These are phyloP conservation scores for Mycosphaerella arachidis DNA, from an alignment of 2,329 filamentous ascomycete genomes.

Conservation along the genomic window DNA sequence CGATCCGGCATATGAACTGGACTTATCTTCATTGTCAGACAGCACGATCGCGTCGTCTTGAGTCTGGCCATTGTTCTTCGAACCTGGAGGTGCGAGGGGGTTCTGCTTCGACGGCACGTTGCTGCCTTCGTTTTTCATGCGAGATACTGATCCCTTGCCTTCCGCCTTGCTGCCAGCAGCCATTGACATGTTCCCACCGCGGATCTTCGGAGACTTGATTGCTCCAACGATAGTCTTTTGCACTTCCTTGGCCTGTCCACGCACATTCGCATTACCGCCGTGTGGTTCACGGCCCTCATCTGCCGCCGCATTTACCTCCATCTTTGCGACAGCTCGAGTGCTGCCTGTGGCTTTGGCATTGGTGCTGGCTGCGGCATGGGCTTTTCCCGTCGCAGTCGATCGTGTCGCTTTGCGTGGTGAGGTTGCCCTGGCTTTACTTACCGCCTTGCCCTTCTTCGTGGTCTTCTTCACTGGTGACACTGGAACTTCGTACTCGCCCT, in stretches of 20 bases:
- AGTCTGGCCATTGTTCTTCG: background rate
- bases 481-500: background rate
- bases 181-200: background rate
- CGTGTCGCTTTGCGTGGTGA: background rate
- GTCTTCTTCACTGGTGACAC: background rate
- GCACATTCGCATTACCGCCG: background rate
- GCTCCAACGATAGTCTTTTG: background rate
- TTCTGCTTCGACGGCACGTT: background rate
- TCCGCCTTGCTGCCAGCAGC: background rate
- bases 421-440: background rate
- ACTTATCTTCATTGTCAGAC: slow-evolving; percentile 4
- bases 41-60: slow-evolving; percentile 7
- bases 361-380: background rate
- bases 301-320: background rate
- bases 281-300: background rate
- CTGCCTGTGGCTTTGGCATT: background rate
- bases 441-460: background rate
- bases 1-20: background rate
- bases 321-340: background rate
- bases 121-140: background rate
- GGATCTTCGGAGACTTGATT: background rate
- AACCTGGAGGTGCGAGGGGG: background rate
- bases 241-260: background rate
- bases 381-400: background rate
- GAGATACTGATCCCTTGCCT: background rate